These are phyloP conservation scores for Fistulifera solaris DNA, from an alignment of 108 stramenopile species.

Conservation along the genomic window DNA sequence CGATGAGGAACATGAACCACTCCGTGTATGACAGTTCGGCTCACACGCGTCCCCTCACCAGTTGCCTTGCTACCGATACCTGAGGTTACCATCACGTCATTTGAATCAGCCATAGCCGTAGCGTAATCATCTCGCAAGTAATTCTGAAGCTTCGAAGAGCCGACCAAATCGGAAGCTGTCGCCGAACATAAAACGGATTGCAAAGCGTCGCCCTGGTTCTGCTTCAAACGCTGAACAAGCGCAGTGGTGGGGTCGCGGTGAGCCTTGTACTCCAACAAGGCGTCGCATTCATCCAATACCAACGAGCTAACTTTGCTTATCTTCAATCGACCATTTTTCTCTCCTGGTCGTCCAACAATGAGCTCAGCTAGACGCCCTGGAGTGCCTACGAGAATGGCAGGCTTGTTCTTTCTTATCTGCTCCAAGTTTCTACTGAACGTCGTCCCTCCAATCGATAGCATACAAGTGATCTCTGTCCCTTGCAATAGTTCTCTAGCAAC, in stretches of 20 bases:
- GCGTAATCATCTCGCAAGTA: conserved; percentile 59
- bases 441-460: conserved; percentile 77
- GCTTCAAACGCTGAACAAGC: conserved; percentile 47
- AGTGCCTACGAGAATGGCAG: conserved; percentile 74
- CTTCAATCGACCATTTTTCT: conserved; percentile 64
- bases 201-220: conserved; percentile 27
- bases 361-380: conserved; percentile 83
- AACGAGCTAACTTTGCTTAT: conserved; percentile 44
- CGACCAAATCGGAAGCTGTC: conserved; percentile 72
- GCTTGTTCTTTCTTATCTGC: conserved; percentile 63
- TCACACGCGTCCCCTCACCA: conserved; percentile 39
- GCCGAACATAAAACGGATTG: conserved; percentile 71
- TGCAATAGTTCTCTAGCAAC: conserved; percentile 57
- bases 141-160: conserved; percentile 26
- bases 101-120: conserved; percentile 58
- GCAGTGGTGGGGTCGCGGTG: conserved; percentile 73
- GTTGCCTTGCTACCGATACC: conserved; percentile 1
- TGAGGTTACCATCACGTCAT: conserved; percentile 53
- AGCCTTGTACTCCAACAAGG: conserved; percentile 66
- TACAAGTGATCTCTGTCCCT: conserved; percentile 48
- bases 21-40: conserved; percentile 78
- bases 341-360: conserved; percentile 65
- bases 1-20: conserved; percentile 62
- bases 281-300: conserved; percentile 86
- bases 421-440: conserved; percentile 61